Base-by-base conservation (phyloP, 345 rosid species). In the Lepidium africanum region DNA sequence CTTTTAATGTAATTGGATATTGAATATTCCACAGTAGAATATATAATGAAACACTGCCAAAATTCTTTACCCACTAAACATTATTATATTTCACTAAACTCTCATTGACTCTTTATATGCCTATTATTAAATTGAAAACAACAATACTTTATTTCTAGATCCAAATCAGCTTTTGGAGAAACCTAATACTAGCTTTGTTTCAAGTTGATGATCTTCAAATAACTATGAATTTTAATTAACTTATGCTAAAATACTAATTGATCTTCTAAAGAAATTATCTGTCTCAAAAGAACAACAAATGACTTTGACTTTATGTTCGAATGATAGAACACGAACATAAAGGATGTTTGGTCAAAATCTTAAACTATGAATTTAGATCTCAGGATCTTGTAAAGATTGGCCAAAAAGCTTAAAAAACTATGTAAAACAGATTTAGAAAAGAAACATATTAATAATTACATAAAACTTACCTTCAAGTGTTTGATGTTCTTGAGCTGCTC, bases 401-500 rank as follows among this genome's bases (percentile, higher is more conserved):
- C 11, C 27, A 25, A 62, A 36, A 8, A 5, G 62, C 23, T 61
- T 51, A 14, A 17, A n/a, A 19, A 39, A 10, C 7, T 3, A 69
- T 58, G 17, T 21, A 46, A 68, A 36, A 11, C 1, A 11, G 23
- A 10, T 45, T 13, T 1, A 27, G 2, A 21, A 21, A 21, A 1
- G 0, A 15, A 56, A 11, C 6, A n/a, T 36, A 46, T 36, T 15
- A 47, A 10, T 48, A 6, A 13, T 3, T 21, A 21, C 1, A 21
- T 1, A 21, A 47, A 23, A 19, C 2, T 42, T 73, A 73, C 77
- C 77, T 73, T 42, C 35, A 33, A 50, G 49, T 5, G 3, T 66
- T 66, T 66, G 77, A 23, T 49, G 60, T 58, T 65, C 77, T 49
- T 73, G 72, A 73, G 48, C 61, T 30, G 33, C 1, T 58, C 45